Conservation (phyloP, 495 filamentous ascomycete species). For the Acidiella bohemica region DNA sequence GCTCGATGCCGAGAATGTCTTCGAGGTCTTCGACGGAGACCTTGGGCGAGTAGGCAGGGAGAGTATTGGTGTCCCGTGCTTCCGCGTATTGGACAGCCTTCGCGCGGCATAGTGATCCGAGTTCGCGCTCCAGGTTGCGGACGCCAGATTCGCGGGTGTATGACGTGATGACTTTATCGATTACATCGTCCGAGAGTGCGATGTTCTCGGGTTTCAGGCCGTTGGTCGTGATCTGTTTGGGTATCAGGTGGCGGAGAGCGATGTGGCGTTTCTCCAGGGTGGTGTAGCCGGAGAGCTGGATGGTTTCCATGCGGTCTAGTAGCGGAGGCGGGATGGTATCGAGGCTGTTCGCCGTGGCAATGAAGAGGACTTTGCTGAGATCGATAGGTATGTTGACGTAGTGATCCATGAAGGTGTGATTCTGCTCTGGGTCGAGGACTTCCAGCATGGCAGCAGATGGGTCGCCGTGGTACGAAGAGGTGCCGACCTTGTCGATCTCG, state of each 20-base stretch:
- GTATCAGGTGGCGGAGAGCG: constrained; percentile 80
- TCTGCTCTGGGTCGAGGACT: constrained; percentile 96
- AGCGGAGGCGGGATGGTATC: constrained; percentile 90
- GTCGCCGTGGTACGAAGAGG: constrained; percentile 85
- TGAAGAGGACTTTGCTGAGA: constrained; percentile 91
- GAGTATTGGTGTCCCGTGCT: constrained; percentile 61
- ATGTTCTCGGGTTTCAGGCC: constrained; percentile 65
- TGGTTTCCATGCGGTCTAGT: constrained; percentile 95
- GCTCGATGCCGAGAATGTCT: constrained; percentile 81
- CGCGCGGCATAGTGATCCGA: constrained; percentile 82
- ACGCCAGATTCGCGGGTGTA: constrained; percentile 98
- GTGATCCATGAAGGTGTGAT: constrained; percentile 86
- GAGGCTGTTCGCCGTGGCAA: constrained; percentile 93
- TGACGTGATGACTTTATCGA: constrained; percentile 85
- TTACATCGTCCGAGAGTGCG: constrained; percentile 61
- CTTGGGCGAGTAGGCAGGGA: constrained; percentile 56
- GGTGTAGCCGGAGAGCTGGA: constrained; percentile 85
- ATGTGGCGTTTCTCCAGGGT: constrained; percentile 98
- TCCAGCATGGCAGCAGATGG: constrained; percentile 98
- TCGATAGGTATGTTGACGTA: constrained; percentile 96
- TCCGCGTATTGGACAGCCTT: constrained; percentile 94
- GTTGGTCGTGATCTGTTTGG: constrained; percentile 77
- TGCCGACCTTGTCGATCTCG: constrained; percentile 96
- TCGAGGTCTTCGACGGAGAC: constrained; percentile 72
- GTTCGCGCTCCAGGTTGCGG: constrained; percentile 87